phyloP scores from a whole-genome alignment of 2,329 filamentous ascomycete genomes.

The Boeremia exigua region DNA sequence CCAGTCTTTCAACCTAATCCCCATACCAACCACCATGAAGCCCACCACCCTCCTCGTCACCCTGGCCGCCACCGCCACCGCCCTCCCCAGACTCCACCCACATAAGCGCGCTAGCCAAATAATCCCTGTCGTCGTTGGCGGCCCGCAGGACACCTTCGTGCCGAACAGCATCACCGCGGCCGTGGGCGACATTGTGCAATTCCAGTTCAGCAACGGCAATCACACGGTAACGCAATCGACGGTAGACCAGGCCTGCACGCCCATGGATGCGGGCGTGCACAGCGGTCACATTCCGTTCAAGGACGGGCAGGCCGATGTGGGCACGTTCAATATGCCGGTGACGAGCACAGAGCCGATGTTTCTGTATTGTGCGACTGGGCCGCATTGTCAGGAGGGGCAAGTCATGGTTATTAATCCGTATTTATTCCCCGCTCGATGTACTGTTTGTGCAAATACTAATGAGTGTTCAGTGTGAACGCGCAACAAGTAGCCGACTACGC shows the following conservation, averaged over 20 bases:
- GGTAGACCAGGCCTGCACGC: constrained; percentile 32
- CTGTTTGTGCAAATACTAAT: not conserved
- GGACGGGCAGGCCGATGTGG: constrained; percentile 38
- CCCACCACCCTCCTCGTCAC: constrained; percentile 17
- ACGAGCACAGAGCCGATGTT: constrained; percentile 39
- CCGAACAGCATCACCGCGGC: constrained; percentile 37
- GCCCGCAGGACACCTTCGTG: constrained; percentile 37
- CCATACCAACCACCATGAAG: constrained; percentile 22
- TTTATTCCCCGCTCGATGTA: not conserved
- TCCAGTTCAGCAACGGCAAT: constrained; percentile 42
- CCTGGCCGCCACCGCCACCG: constrained; percentile 20
- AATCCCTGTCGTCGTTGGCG: constrained; percentile 41
- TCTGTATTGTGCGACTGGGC: constrained; percentile 40
- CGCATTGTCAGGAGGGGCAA: constrained; percentile 39
- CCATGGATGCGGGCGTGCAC: constrained; percentile 36
- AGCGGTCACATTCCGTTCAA: constrained; percentile 39
- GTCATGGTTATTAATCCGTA: constrained; percentile 39
- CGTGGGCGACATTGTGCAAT: constrained; percentile 40
- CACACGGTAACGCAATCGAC: constrained; percentile 42
- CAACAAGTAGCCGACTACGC: constrained; percentile 37
- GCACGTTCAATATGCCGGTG: constrained; percentile 41
- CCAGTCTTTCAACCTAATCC: constrained; percentile 2
- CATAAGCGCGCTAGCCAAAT: constrained; percentile 31
- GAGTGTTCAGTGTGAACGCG: constrained; percentile 14
- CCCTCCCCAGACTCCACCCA: constrained; percentile 27